Conservation (phyloP, 495 filamentous ascomycete species). For the Trichoderma erinaceum region DNA sequence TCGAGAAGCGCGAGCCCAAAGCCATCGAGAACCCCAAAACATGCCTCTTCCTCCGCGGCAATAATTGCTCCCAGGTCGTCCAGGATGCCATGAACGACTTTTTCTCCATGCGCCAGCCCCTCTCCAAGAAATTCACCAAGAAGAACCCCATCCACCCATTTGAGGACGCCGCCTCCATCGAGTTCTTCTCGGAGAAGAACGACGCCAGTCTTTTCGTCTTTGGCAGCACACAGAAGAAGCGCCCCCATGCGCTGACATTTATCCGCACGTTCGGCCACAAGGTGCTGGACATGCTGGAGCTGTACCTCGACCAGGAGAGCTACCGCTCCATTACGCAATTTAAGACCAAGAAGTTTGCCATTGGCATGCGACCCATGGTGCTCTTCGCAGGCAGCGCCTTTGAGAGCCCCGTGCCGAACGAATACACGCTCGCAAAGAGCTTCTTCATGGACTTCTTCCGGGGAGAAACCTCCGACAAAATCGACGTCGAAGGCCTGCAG, state of each 20-base stretch:
- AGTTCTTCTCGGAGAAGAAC: constrained; percentile 94
- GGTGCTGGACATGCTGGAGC: constrained; percentile 88
- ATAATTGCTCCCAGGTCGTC: constrained; percentile 67
- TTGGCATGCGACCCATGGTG: constrained; percentile 83
- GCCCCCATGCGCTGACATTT: constrained; percentile 83
- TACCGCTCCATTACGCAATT: constrained; percentile 67
- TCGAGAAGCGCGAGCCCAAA: constrained; percentile 89
- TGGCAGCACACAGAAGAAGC: constrained; percentile 81
- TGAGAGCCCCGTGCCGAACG: constrained; percentile 65
- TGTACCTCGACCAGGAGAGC: constrained; percentile 63
- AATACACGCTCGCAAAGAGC: constrained; percentile 77
- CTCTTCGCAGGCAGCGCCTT: constrained; percentile 79
- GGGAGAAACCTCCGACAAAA: constrained; percentile 53
- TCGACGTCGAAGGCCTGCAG: constrained; percentile 91
- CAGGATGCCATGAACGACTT: constrained; percentile 79
- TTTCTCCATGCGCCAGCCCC: constrained; percentile 68
- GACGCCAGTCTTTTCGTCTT: constrained; percentile 75
- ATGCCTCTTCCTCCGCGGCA: constrained; percentile 78
- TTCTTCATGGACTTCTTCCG: constrained; percentile 88
- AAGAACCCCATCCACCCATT: constrained; percentile 93
- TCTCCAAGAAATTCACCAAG: constrained; percentile 83
- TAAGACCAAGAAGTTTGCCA: constrained; percentile 71
- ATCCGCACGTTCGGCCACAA: constrained; percentile 74
- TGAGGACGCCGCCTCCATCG: constrained; percentile 76
- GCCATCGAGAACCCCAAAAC: constrained; percentile 78